Evolutionary conservation across 192 early-diverging fungal genomes (phyloP).

Genomic region (Spizellomyces punctatus): DNA sequence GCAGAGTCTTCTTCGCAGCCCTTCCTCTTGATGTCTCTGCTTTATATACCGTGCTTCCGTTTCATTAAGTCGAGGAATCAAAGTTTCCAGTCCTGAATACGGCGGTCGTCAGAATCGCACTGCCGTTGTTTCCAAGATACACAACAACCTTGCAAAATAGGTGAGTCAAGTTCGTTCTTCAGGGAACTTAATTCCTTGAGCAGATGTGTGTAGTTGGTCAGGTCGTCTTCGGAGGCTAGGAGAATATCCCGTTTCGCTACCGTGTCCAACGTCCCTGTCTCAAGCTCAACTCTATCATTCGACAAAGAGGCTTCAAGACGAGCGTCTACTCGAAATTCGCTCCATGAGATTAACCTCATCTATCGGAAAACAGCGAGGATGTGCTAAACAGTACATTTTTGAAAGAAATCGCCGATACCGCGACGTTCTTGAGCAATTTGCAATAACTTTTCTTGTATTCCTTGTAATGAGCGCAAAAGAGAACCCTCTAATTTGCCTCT

Average conservation of each 20-base stretch:
- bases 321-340: no score
- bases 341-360: no score
- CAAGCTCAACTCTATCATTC: not conserved
- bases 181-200: slow-evolving; percentile 4
- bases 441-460: slow-evolving; percentile 18
- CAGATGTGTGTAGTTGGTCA: slow-evolving; percentile 1
- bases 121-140: no score
- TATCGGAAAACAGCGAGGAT: no score
- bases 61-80: not conserved
- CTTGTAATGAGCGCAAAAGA: slow-evolving; percentile 17
- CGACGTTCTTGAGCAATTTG: slow-evolving; percentile 24
- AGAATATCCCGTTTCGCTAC: slow-evolving; percentile 30
- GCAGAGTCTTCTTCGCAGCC: not conserved
- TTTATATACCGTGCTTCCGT: not conserved
- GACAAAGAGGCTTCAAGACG: no score
- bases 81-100: no score
- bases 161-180: slow-evolving; percentile 23
- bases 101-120: no score
- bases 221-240: slow-evolving; percentile 28
- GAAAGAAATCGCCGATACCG: slow-evolving; percentile 28
- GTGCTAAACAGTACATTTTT: slow-evolving; percentile 5
- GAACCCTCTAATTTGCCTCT: slow-evolving; percentile 23
- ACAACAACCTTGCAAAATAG: slow-evolving; percentile 23
- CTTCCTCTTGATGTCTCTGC: slow-evolving; percentile 1
- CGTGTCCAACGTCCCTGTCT: slow-evolving; percentile 14